Evolutionary conservation across 495 filamentous ascomycete genomes (phyloP).

Genomic region (Tuber brumale): DNA sequence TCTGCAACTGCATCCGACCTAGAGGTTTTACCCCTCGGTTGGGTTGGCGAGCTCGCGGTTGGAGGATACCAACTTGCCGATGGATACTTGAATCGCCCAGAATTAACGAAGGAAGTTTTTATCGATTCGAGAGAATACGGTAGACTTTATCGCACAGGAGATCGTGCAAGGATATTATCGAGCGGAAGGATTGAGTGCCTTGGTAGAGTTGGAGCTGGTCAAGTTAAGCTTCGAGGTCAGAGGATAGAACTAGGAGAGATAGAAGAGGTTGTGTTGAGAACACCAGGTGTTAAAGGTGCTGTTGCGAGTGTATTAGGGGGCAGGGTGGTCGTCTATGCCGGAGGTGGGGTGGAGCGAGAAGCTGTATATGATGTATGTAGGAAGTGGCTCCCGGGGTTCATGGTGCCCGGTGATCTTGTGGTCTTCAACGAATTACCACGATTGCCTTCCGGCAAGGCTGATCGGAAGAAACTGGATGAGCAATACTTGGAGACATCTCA

Average conservation of each 20-base stretch:
- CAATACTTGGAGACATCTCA: slow-evolving; percentile 47
- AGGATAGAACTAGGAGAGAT: slow-evolving; percentile 78
- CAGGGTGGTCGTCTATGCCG: slow-evolving; percentile 62
- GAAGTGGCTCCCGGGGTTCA: slow-evolving; percentile 67
- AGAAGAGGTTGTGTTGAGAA: slow-evolving; percentile 59
- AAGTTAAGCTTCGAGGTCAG: slow-evolving; percentile 78
- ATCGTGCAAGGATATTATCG: slow-evolving; percentile 62
- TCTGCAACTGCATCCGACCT: slow-evolving; percentile 42
- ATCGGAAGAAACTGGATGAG: slow-evolving; percentile 57
- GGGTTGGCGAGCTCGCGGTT: slow-evolving; percentile 72
- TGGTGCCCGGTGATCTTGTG: slow-evolving; percentile 67
- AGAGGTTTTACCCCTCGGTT: slow-evolving; percentile 56
- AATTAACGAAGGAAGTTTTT: slow-evolving; percentile 68
- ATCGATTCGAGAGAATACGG: slow-evolving; percentile 45
- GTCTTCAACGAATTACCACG: slow-evolving; percentile 57
- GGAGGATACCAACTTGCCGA: slow-evolving; percentile 72
- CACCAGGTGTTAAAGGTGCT: slow-evolving; percentile 50
- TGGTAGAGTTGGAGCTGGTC: slow-evolving; percentile 68
- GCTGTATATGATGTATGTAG: slow-evolving; percentile 54
- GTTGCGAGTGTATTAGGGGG: slow-evolving; percentile 56
- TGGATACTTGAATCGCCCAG: slow-evolving; percentile 74
- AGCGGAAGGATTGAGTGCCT: slow-evolving; percentile 72
- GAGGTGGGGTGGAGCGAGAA: slow-evolving; percentile 44
- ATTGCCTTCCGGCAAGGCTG: slow-evolving; percentile 70
- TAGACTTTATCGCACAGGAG: slow-evolving; percentile 74